Evolutionary conservation across 1,284 basidiomycete genomes (phyloP).

Genomic region (Moesziomyces sp.): DNA sequence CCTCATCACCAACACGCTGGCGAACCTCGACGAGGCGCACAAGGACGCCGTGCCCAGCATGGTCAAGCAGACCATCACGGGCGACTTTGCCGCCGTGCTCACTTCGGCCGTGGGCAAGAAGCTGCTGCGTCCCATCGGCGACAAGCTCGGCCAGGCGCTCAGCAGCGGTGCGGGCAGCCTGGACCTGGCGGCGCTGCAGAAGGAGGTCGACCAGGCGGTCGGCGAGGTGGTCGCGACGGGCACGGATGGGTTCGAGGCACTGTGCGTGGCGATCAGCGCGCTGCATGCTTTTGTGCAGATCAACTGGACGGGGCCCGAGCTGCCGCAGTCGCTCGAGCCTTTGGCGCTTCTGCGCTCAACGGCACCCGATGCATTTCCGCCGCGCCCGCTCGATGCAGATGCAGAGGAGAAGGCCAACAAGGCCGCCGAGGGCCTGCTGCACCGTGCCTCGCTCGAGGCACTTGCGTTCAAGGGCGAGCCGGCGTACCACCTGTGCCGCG

Average conservation of each 20-base stretch:
- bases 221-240: constrained; percentile 3
- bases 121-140: constrained; percentile 52
- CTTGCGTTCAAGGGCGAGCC: constrained; percentile 91
- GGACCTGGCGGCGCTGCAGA: constrained; percentile 26
- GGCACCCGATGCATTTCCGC: constrained; percentile 69
- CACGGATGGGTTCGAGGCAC: constrained; percentile 34
- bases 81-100: constrained; percentile 67
- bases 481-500: constrained; percentile 86
- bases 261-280: constrained; percentile 80
- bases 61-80: constrained; percentile 57
- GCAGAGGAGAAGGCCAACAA: constrained; percentile 53
- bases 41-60: constrained; percentile 39
- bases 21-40: constrained; percentile 17
- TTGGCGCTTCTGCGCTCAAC: constrained; percentile 67
- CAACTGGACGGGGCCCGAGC: constrained; percentile 96
- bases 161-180: constrained; percentile 23
- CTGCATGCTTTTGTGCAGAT: constrained; percentile 90
- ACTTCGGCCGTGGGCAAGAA: constrained; percentile 51
- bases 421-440: constrained; percentile 69
- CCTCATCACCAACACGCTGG: constrained; percentile 42
- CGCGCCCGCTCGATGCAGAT: constrained; percentile 71
- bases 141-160: constrained; percentile 20
- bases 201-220: constrained; percentile 17
- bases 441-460: constrained; percentile 76
- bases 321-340: constrained; percentile 70